phyloP scores from a whole-genome alignment of 2,329 filamentous ascomycete genomes.

The Hypomyces rosellus region DNA sequence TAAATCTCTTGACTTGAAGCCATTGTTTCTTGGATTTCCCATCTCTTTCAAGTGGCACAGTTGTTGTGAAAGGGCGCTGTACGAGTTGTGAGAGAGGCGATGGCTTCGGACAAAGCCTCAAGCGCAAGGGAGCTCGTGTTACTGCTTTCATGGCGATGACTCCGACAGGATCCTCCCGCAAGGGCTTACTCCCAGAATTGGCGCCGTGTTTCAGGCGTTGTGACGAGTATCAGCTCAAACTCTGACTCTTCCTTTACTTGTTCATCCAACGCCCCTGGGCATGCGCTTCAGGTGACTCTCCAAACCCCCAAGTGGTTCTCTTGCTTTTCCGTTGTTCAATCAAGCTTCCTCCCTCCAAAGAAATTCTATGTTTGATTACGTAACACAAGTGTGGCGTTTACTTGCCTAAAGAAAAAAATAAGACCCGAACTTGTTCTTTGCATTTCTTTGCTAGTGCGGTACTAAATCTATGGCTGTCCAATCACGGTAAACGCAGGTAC shows the following conservation, averaged over 20 bases:
- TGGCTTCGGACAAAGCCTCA: background rate
- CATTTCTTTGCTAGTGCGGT: background rate
- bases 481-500: background rate
- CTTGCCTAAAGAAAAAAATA: too few relatives aligned
- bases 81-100: background rate
- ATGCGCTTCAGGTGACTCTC: background rate
- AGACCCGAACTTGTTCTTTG: too few relatives aligned
- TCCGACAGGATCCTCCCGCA: conserved; percentile 1
- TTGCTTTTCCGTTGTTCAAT: background rate
- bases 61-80: background rate
- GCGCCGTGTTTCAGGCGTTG: background rate
- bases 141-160: conserved; percentile 19
- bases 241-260: background rate
- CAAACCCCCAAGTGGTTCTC: background rate
- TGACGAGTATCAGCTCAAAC: background rate
- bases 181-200: conserved; percentile 13
- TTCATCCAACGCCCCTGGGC: too few relatives aligned
- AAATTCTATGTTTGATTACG: background rate
- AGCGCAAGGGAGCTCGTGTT: conserved; percentile 14
- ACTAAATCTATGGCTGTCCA: background rate
- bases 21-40: background rate
- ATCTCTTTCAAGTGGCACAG: conserved; percentile 5
- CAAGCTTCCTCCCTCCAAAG: background rate
- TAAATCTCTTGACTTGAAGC: conserved; percentile 10
- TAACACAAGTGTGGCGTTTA: too few relatives aligned